Percentiles rank a stretch among this genome's conserved stretches.
phyloP scores from a whole-genome alignment of 805 yeast genomes.

The Pichia scutulata region DNA sequence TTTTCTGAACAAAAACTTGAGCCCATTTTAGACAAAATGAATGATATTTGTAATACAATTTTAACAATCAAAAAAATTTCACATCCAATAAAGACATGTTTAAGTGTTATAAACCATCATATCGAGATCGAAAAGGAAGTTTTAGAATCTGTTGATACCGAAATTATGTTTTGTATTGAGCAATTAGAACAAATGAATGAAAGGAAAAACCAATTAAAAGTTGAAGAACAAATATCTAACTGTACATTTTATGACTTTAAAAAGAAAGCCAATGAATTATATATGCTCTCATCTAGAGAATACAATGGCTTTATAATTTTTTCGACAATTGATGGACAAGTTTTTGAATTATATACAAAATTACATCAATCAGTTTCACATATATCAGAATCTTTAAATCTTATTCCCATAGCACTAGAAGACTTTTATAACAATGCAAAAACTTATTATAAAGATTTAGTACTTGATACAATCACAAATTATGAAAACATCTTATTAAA shows the following conservation, averaged over 20 bases:
- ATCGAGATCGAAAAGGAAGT: slow-evolving; percentile 35
- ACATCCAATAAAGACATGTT: slow-evolving; percentile 23
- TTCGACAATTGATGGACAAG: slow-evolving; percentile 1
- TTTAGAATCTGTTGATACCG: slow-evolving; percentile 35
- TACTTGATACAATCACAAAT: slow-evolving; percentile 28
- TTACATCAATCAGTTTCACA: slow-evolving; percentile 41
- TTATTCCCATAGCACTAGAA: slow-evolving; percentile 44
- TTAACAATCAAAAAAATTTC: slow-evolving; percentile 23
- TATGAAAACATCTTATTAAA: slow-evolving; percentile 34
- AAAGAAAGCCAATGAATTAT: background rate
- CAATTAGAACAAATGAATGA: slow-evolving; percentile 21
- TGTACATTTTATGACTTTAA: background rate
- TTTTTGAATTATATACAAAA: slow-evolving; percentile 26
- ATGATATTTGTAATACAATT: slow-evolving; percentile 26
- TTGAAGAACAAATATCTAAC: slow-evolving; percentile 23
- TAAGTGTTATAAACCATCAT: slow-evolving; percentile 37
- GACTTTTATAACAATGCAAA: slow-evolving; percentile 31
- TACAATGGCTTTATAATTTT: slow-evolving; percentile 3
- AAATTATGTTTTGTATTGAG: background rate
- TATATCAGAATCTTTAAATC: slow-evolving; percentile 42
- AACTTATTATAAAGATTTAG: slow-evolving; percentile 25
- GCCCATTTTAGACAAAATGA: slow-evolving; percentile 25
- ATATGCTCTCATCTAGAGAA: background rate
- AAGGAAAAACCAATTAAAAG: slow-evolving; percentile 28
- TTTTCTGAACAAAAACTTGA: slow-evolving; percentile 5